phyloP scores from a whole-genome alignment of 805 yeast genomes.

The Candida methanosorbosa region DNA sequence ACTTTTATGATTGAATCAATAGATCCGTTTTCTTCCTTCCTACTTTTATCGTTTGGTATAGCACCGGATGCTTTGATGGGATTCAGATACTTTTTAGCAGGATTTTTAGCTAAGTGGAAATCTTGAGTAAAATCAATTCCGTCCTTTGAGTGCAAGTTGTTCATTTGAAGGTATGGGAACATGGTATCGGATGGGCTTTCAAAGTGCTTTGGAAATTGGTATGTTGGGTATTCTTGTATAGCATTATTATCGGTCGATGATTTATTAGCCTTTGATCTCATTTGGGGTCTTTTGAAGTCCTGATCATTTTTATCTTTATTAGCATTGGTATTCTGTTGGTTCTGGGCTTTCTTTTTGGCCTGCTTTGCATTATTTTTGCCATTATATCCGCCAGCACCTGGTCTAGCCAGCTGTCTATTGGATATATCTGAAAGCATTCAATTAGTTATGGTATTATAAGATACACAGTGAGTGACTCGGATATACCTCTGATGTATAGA shows the following conservation, averaged over 20 bases:
- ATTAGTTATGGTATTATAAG: too few species aligned
- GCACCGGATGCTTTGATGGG: constrained; percentile 1
- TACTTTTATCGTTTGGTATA: not conserved
- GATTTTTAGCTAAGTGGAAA: constrained; percentile 1
- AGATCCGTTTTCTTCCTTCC: too few species aligned
- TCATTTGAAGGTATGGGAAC: constrained; percentile 9
- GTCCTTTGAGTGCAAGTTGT: constrained; percentile 7
- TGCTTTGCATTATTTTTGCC: too few species aligned
- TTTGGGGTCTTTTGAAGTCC: too few species aligned
- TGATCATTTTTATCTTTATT: too few species aligned
- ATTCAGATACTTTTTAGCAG: constrained; percentile 7
- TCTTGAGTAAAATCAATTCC: constrained; percentile 11
- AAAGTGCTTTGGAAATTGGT: constrained; percentile 4
- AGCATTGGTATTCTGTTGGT: too few species aligned
- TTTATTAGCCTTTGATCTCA: not conserved
- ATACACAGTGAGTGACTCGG: too few species aligned
- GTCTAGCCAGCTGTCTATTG: not conserved
- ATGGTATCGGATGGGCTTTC: constrained; percentile 4
- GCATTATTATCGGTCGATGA: constrained; percentile 1
- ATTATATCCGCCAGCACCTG: too few species aligned
- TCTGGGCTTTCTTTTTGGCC: too few species aligned
- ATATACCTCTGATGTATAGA: too few species aligned
- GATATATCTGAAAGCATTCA: constrained; percentile 4
- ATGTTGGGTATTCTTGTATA: constrained; percentile 8
- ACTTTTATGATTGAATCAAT: not conserved